A percentile compares a stretch with the other conserved stretches of the same genome.
phyloP scores from a whole-genome alignment of 768 basidiomycete genomes.

The Tricholoma bakamatsutake region DNA sequence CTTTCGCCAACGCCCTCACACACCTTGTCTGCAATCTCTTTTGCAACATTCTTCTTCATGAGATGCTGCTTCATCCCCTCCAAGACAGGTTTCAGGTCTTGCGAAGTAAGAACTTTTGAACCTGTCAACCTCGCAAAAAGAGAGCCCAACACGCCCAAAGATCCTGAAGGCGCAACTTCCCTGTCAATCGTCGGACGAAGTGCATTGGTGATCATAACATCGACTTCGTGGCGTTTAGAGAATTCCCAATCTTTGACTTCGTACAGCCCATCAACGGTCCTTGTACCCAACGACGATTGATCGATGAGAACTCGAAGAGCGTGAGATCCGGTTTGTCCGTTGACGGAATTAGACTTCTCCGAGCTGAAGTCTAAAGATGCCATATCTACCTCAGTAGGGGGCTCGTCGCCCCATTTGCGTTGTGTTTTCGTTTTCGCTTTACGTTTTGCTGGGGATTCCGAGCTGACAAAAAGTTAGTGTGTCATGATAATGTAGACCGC shows the following conservation, averaged over 20 bases:
- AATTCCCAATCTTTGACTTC: constrained; percentile 82
- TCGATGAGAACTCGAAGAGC: constrained; percentile 65
- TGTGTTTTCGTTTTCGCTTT: constrained; percentile 60
- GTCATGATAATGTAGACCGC: not conserved
- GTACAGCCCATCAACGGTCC: constrained; percentile 64
- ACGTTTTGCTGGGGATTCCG: constrained; percentile 56
- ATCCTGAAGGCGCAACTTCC: constrained; percentile 30
- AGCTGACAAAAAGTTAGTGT: constrained; percentile 29
- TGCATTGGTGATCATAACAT: constrained; percentile 55
- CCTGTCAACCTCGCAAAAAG: constrained; percentile 85
- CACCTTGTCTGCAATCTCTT: constrained; percentile 90
- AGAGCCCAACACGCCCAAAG: constrained; percentile 63
- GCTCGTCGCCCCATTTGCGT: constrained; percentile 90
- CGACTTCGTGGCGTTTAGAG: constrained; percentile 35
- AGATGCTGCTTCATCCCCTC: constrained; percentile 96
- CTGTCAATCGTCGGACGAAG: constrained; percentile 39
- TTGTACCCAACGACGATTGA: constrained; percentile 67
- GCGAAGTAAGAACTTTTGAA: constrained; percentile 72
- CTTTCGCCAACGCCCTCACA: constrained; percentile 91
- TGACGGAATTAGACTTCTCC: constrained; percentile 41
- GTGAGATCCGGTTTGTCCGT: constrained; percentile 27
- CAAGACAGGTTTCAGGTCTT: constrained; percentile 82
- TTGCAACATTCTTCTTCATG: constrained; percentile 98
- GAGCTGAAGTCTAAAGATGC: constrained; percentile 84
- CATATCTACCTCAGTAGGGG: constrained; percentile 84